A percentile compares a stretch with the other conserved stretches of the same genome.
Conservation (phyloP, 495 filamentous ascomycete species). For the Trichocladium uniseriatum region DNA sequence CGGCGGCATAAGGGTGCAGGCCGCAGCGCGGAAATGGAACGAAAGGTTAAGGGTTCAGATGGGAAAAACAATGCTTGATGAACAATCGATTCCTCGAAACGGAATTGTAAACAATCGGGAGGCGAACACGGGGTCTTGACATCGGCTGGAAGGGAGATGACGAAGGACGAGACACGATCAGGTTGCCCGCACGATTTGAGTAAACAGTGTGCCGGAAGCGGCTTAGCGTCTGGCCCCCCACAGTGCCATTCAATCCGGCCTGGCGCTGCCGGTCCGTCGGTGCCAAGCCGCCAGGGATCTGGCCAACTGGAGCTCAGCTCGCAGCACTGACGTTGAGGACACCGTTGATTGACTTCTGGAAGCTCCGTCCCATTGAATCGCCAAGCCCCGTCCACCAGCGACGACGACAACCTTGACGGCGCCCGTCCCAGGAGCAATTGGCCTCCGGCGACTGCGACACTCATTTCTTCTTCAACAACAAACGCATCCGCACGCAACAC, state of each 20-base stretch:
- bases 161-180: conserved; percentile 1
- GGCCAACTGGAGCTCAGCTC: background rate
- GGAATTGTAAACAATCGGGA: background rate
- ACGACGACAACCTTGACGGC: conserved; percentile 13
- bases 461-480: background rate
- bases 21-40: background rate
- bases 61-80: background rate
- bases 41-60: background rate
- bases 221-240: conserved; percentile 9
- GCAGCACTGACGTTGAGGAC: conserved; percentile 17
- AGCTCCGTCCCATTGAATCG: background rate
- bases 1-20: conserved; percentile 19
- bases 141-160: background rate
- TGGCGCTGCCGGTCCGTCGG: conserved; percentile 1
- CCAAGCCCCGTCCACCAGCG: conserved; percentile 6
- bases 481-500: background rate
- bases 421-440: conserved; percentile 18
- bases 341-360: conserved; percentile 6
- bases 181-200: conserved; percentile 9
- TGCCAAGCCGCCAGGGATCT: conserved; percentile 1
- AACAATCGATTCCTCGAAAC: background rate
- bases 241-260: background rate
- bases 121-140: background rate
- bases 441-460: conserved; percentile 5
- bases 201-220: conserved; percentile 29